Percentiles rank a stretch among this genome's conserved stretches.
Conservation (phyloP, 805 yeast genomes). For the Suhomyces sp. region DNA sequence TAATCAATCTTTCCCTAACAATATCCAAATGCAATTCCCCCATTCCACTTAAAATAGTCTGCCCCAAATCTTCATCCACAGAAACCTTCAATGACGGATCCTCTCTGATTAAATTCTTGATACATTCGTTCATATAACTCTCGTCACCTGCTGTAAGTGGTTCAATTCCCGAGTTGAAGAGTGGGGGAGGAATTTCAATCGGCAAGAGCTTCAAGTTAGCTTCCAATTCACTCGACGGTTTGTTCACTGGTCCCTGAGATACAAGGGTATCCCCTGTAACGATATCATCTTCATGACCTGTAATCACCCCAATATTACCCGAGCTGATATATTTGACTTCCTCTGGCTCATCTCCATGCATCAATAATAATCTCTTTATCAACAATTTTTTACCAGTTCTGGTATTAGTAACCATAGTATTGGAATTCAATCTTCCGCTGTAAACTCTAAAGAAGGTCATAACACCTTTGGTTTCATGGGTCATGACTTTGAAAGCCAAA, state of each 20-base stretch:
- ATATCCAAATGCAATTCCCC: slow-evolving; percentile 95
- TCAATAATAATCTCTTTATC: slow-evolving; percentile 66
- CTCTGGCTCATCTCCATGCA: slow-evolving; percentile 87
- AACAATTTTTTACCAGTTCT: slow-evolving; percentile 66
- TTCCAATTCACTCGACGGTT: slow-evolving; percentile 45
- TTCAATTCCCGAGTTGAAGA: slow-evolving; percentile 80
- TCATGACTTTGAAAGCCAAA: slow-evolving; percentile 86
- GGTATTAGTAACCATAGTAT: slow-evolving; percentile 64
- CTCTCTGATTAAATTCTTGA: slow-evolving; percentile 68
- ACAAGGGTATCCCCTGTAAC: slow-evolving; percentile 90
- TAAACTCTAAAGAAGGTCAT: slow-evolving; percentile 88
- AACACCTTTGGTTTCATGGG: slow-evolving; percentile 79
- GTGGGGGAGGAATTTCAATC: slow-evolving; percentile 86
- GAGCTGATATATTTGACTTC: slow-evolving; percentile 61
- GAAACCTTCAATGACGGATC: slow-evolving; percentile 83
- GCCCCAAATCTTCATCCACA: slow-evolving; percentile 83
- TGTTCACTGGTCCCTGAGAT: slow-evolving; percentile 52
- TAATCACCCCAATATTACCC: slow-evolving; percentile 92
- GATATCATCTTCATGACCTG: slow-evolving; percentile 65
- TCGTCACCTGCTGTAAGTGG: slow-evolving; percentile 83
- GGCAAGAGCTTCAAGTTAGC: slow-evolving; percentile 60
- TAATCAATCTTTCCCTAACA: slow-evolving; percentile 72
- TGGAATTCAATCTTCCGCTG: slow-evolving; percentile 69
- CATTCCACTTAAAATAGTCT: slow-evolving; percentile 90
- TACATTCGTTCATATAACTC: slow-evolving; percentile 67